These are phyloP conservation scores for Phallus indusiatus DNA, from an alignment of 768 basidiomycete species.

Conservation along the genomic window DNA sequence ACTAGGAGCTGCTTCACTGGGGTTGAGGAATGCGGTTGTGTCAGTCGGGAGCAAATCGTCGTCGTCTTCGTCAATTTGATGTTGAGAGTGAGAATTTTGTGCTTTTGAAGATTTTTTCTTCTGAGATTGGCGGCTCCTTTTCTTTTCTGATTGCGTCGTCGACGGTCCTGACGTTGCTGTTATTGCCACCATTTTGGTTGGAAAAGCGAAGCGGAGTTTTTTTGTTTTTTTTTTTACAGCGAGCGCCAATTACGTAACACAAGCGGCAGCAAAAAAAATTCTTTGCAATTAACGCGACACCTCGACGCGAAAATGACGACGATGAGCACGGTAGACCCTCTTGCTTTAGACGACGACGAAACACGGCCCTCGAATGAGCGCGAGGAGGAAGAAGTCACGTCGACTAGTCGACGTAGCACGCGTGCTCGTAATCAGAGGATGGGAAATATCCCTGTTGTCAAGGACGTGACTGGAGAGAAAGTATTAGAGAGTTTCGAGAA, in stretches of 20 bases:
- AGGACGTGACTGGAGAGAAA: constrained; percentile 92
- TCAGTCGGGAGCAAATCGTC: too few relatives aligned
- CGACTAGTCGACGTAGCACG: constrained; percentile 33
- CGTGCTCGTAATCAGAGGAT: constrained; percentile 33
- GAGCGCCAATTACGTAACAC: too few relatives aligned
- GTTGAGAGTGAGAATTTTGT: too few relatives aligned
- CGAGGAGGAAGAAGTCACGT: constrained; percentile 28
- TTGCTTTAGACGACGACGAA: constrained; percentile 34
- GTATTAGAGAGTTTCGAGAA: constrained; percentile 87
- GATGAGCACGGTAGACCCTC: constrained; percentile 18
- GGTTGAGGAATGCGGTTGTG: too few relatives aligned
- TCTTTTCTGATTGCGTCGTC: too few relatives aligned
- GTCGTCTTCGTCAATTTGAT: too few relatives aligned
- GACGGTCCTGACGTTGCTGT: too few relatives aligned
- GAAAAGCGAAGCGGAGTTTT: too few relatives aligned
- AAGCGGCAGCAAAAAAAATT: constrained; percentile 16
- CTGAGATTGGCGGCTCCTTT: too few relatives aligned
- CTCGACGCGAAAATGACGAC: constrained; percentile 40
- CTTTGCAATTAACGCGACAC: constrained; percentile 27
- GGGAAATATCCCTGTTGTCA: constrained; percentile 75
- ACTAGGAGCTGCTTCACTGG: background rate
- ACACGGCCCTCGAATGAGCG: background rate
- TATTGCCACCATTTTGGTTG: too few relatives aligned
- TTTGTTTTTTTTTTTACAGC: too few relatives aligned
- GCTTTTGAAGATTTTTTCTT: too few relatives aligned